These are phyloP conservation scores for Fusarium humuli DNA, from an alignment of 2,329 filamentous ascomycete genomes.

Conservation along the genomic window DNA sequence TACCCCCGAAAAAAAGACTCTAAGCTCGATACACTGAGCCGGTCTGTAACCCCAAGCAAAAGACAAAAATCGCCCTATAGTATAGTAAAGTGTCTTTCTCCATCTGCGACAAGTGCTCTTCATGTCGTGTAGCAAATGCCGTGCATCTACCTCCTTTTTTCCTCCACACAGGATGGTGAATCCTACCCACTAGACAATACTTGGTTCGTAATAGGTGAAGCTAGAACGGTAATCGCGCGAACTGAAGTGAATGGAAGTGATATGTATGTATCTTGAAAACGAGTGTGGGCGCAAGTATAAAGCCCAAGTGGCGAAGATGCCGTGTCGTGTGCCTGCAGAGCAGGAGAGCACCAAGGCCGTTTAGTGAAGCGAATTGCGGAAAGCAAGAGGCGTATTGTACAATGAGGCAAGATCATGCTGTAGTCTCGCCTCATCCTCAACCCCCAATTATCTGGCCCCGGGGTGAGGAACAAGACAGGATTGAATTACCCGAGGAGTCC, in stretches of 20 bases:
- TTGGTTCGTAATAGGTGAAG: conserved; percentile 38
- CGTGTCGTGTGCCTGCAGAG: conserved; percentile 17
- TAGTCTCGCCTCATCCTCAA: conserved; percentile 24
- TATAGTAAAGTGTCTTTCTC: conserved; percentile 27
- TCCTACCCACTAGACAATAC: conserved; percentile 47
- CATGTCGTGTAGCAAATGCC: conserved; percentile 45
- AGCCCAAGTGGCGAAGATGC: conserved; percentile 39
- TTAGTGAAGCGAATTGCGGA: conserved; percentile 36
- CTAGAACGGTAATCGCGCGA: conserved; percentile 30
- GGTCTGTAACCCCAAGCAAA: conserved; percentile 43
- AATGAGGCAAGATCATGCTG: conserved; percentile 11
- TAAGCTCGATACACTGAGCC: conserved; percentile 16
- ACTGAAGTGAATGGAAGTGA: conserved; percentile 38
- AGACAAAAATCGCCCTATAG: conserved; percentile 26
- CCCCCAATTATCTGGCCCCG: conserved; percentile 19
- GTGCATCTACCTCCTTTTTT: conserved; percentile 39
- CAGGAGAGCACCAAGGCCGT: conserved; percentile 31
- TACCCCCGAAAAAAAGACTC: conserved; percentile 24
- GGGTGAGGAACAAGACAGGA: conserved; percentile 17
- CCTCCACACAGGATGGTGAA: conserved; percentile 31
- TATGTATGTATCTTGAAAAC: conserved; percentile 32
- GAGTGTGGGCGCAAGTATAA: conserved; percentile 37
- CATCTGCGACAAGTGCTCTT: conserved; percentile 43
- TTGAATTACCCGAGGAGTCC: conserved; percentile 5
- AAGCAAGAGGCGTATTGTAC: conserved; percentile 39